Evolutionary conservation across 192 early-diverging fungal species (phyloP), one percentile per base, ranked within the genome.

Genomic region (Coemansia sp.): DNA sequence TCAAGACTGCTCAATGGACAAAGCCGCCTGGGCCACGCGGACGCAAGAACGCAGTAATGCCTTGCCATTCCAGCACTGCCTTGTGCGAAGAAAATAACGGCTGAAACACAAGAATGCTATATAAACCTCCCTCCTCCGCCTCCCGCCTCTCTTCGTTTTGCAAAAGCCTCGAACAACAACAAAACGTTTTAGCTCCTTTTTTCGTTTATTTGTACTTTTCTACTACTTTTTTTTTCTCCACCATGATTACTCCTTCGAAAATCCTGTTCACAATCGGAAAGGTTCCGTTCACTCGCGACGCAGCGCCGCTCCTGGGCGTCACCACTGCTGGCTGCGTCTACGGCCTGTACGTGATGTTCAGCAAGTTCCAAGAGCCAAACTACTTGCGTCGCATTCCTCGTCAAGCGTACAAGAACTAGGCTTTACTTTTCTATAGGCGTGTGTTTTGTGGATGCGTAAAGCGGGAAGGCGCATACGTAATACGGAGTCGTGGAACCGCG

Each of bases 311-410:
- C 21, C 62, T 82, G 11, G 71, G 71, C 36, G 75, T 82, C 15
- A 82, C 79, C 8, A 59, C 58, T 0, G 79, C 71, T n/a, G 79
- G 79, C 11, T 82, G 79, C 51, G 63, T 64, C n/a, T 82, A 83
- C 46, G 81, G 81, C 8, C 26, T 74, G 15, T 78, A 78, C 60
- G 76, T 78, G 21, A 67, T 75, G 72, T 55, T 64, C 30, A 83
- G 76, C 75, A 78, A 78, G 58, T 78, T 83, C 76, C 72, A 75
- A 26, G 81, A 83, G 63, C 81, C 81, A 18, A 72, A 69, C 7
- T 83, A 83, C 64, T 45, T 83, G 64, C 81, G 81, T 18, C 64
- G 76, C 9, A 16, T 44, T 15, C 81, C 81, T 0, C 65, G 68
- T 11, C 62, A 72, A 10, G 67, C 76, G 20, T 83, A 82, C 74